Evolutionary conservation across 164 flowering plant species (phyloP), one percentile per base, ranked within the genome.

Genomic region (Tetracentron sinense): DNA sequence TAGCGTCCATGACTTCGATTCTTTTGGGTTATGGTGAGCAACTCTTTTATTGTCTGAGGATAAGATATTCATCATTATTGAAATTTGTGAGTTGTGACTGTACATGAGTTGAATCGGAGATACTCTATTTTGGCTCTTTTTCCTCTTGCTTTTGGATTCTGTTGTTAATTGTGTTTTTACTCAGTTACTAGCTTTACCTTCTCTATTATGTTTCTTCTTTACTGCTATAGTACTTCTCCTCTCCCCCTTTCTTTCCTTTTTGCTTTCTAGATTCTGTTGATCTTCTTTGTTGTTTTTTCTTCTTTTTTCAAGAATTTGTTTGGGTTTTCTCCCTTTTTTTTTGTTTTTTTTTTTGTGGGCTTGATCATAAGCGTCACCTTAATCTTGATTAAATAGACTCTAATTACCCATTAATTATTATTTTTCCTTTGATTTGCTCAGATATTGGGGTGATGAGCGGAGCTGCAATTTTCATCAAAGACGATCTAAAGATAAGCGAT

Each of bases 401-500:
- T n/a, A n/a, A n/a, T n/a, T n/a, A n/a, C n/a, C n/a, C n/a, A n/a
- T n/a, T n/a, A n/a, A n/a, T n/a, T n/a, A n/a, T n/a, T n/a, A n/a
- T n/a, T n/a, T n/a, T n/a, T n/a, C n/a, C n/a, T 2, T 11, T 21
- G 23, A 6, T 14, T 15, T 61, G 26, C 19, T 1, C 31, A 64
- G 68, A 64, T 42, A 48, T 58, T 51, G 68, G 73, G 7, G 72
- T 63, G 63, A 69, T 69, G 72, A 69, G 67, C 23, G 72, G 72
- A 63, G 72, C 63, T 6, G 48, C 17, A 2, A 20, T 63, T 11
- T 70, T 64, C 49, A 64, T 64, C 14, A 30, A 59, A 51, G 38
- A 59, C 4, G 64, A 70, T 14, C 49, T 70, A 1, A 58, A 53
- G 26, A 38, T 70, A 52, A 44, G 11, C 48, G 68, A 64, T 28